phyloP scores from a whole-genome alignment of 2,329 filamentous ascomycete species.

The Apiospora marii region DNA sequence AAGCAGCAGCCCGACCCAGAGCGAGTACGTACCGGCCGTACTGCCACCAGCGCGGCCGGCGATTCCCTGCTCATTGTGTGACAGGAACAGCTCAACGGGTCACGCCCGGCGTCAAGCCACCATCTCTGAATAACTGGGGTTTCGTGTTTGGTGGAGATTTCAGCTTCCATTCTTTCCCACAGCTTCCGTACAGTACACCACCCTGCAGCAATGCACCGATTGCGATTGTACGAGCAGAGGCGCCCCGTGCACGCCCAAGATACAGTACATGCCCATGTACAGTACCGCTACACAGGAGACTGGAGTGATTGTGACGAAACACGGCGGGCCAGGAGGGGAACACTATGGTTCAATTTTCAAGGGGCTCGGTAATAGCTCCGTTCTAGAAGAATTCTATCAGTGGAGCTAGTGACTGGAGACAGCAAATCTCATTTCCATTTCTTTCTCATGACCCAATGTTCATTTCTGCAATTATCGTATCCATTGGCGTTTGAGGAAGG shows the following conservation, averaged over 20 bases:
- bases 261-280: neutral
- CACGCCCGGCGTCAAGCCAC: conserved; percentile 4
- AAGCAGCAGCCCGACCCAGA: neutral
- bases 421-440: conserved; percentile 17
- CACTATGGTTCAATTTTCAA: conserved; percentile 21
- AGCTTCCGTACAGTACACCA: conserved; percentile 1
- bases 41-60: neutral
- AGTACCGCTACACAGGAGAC: neutral
- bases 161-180: conserved; percentile 12
- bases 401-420: conserved; percentile 16
- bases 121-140: conserved; percentile 18
- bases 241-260: conserved; percentile 1
- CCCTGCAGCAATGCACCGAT: neutral
- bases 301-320: conserved; percentile 19
- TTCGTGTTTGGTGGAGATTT: conserved; percentile 20
- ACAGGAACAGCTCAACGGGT: conserved; percentile 5
- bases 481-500: conserved; percentile 15
- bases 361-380: conserved; percentile 15
- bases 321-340: conserved; percentile 7
- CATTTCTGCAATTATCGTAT: conserved; percentile 15
- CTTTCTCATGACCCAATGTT: neutral
- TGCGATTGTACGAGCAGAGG: neutral
- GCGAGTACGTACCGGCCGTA: neutral
- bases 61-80: conserved; percentile 10
- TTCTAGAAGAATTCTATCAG: conserved; percentile 22